Evolutionary conservation across 805 yeast species (phyloP), one percentile per base, ranked within the genome.

Genomic region (Saccharomycopsis sp.): DNA sequence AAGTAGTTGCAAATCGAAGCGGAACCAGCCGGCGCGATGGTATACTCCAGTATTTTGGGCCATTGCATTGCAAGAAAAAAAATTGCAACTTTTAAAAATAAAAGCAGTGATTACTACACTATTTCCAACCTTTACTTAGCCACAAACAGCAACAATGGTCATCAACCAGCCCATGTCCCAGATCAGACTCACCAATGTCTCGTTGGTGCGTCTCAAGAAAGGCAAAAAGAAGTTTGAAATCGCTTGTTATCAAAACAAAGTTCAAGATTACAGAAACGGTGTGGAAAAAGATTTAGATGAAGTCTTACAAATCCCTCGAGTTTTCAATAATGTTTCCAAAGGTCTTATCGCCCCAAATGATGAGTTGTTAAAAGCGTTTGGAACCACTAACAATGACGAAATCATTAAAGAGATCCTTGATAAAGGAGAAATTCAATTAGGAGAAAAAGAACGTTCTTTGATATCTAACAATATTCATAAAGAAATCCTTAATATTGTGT

Each of bases 221-320:
- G 96, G 88, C 31, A 86, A 85, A 56, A 84, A 85, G 59, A 67
- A 96, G 49, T 92, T 87, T 52, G 98, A 92, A 60, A 72, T 92
- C 34, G 97, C 97, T 0, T 92, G 98, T 55, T 92, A 92, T 58
- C 95, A 85, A 55, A 92, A 92, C 54, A 92, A 92, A 56, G 96
- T 92, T 4, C 97, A 89, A 58, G 98, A 92, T 58, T 92, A 87
- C 76, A 69, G 96, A 51, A 71, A 74, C 46, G 83, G 81, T 44
- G 76, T 84, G 57, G 98, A 92, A 55, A 89, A 85, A 51, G 96
- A 92, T 56, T 58, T 92, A 6, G 97, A 92, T 62, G 98, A 92
- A 56, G 98, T 92, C 2, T 65, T 92, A 28, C 98, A 92, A 58
- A 86, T 92, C 39, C 95, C 87, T n/a, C 95, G 83, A 58, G 94